Evolutionary conservation across 164 flowering plant species (phyloP).

Genomic region (Nymphaea thermarum): DNA sequence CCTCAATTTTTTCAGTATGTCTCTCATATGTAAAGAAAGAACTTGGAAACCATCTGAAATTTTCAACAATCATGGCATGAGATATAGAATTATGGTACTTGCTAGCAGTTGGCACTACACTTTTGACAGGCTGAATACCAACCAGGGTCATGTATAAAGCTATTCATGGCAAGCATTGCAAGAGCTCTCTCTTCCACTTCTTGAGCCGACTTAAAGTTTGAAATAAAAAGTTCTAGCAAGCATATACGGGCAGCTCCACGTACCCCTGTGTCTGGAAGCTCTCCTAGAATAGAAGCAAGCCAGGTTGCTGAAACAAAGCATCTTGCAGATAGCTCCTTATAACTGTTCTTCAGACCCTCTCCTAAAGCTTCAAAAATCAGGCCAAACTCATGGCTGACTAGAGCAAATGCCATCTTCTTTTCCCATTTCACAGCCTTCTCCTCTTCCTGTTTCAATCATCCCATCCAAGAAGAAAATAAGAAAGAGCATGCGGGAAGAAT

Average conservation of each 20-base stretch:
- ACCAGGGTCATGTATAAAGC: conserved; percentile 61
- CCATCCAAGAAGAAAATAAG: too few species aligned
- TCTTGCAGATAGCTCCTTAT: conserved; percentile 37
- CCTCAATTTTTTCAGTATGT: conserved; percentile 49
- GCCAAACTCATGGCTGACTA: conserved; percentile 77
- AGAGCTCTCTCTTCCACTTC: conserved; percentile 58
- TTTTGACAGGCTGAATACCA: conserved; percentile 3
- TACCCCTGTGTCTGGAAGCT: conserved; percentile 72
- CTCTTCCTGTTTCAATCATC: conserved; percentile 32
- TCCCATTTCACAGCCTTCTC: conserved; percentile 73
- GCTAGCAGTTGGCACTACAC: too few species aligned
- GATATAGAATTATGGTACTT: too few species aligned
- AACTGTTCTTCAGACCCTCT: conserved; percentile 55
- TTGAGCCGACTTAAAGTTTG: conserved; percentile 43
- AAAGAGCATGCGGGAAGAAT: too few species aligned
- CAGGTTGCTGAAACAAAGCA: conserved; percentile 71
- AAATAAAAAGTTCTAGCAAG: conserved; percentile 44
- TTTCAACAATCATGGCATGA: neutral
- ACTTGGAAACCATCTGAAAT: conserved; percentile 51
- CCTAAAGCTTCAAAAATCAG: conserved; percentile 70
- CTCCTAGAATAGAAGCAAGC: conserved; percentile 53
- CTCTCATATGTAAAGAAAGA: conserved; percentile 35
- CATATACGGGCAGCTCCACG: conserved; percentile 69
- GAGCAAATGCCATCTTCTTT: conserved; percentile 54
- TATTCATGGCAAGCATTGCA: conserved; percentile 58